phyloP scores from a whole-genome alignment of 352 stramenopile genomes.

The Globisporangium mamillatum region DNA sequence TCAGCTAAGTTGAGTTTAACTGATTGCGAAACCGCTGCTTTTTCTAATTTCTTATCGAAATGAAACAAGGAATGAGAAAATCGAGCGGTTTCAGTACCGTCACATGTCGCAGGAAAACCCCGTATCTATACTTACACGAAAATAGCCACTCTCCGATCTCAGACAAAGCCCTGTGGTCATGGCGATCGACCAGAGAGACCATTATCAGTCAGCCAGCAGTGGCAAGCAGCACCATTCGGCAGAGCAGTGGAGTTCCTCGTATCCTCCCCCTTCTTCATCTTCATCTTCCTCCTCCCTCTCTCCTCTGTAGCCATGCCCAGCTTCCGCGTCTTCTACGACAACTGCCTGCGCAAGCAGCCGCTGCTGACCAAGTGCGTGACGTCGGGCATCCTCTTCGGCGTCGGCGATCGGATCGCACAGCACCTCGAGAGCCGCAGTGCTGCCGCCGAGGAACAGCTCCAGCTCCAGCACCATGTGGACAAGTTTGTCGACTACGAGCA shows the following conservation, averaged over 20 bases:
- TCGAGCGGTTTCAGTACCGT: neutral
- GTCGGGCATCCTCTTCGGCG: slow-evolving; percentile 60
- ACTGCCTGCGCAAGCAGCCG: slow-evolving; percentile 44
- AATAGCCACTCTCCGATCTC: neutral
- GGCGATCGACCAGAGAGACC: neutral
- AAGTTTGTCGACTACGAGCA: slow-evolving; percentile 17
- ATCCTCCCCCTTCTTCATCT: neutral
- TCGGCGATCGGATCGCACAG: slow-evolving; percentile 65
- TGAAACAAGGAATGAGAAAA: neutral
- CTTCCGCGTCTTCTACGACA: slow-evolving; percentile 50
- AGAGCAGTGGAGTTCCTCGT: neutral
- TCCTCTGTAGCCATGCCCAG: slow-evolving; percentile 28
- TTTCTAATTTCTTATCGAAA: neutral
- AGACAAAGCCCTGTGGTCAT: neutral
- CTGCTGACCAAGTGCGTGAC: slow-evolving; percentile 73
- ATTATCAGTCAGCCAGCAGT: slow-evolving; percentile 2
- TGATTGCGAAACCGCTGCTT: neutral
- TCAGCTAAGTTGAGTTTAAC: slow-evolving; percentile 1
- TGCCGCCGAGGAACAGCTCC: neutral
- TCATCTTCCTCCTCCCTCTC: neutral
- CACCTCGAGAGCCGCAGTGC: slow-evolving; percentile 25
- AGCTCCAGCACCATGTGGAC: neutral
- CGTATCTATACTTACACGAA: neutral
- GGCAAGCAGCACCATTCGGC: neutral
- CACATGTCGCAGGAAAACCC: neutral